Evolutionary conservation across 768 basidiomycete species (phyloP), one percentile per base, ranked within the genome.

Genomic region (Tylopilus sp.): DNA sequence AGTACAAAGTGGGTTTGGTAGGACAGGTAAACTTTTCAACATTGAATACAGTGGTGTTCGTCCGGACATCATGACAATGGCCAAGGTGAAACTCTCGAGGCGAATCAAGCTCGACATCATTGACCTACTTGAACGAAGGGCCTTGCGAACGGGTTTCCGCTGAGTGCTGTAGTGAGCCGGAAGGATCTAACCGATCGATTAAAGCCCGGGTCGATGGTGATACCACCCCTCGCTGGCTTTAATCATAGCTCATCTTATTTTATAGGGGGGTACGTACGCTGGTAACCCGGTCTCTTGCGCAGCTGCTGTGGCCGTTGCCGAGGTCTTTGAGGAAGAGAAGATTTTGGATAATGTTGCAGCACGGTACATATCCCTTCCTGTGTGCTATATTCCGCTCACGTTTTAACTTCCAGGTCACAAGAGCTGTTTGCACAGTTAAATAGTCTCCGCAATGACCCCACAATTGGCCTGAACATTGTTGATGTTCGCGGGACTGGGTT

Each of bases 221-320:
- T 73, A 39, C 38, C 43, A 15, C 18, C 8, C 40, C 26, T 25
- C 8, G 18, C 26, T 42, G 11, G 36, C 11, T 9, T 36, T 13
- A 20, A 30, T 52, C 15, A 18, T 33, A n/a, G 31, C 53, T 60
- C 21, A 65, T 51, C 11, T 15, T 11, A 40, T 48, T 22, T 51
- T 33, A 41, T 54, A 86, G 85, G 90, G 89, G 23, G 91, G 92
- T 21, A 94, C 92, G 5, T 95, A 94, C 56, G 91, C 90, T 1
- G 95, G 95, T 23, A 98, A 95, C 61, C 85, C 91, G 0, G 91
- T 98, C 0, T 77, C 89, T 0, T 98, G 95, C 62, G 95, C 95
- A 0, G 95, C 95, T 4, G 95, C 85, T 4, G 76, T 86, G 20
- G 93, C 94, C 0, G 88, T 90, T 18, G 79, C 78, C 20, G 86